Percentiles rank a stretch among this genome's conserved stretches.
phyloP scores from a whole-genome alignment of 2,329 filamentous ascomycete genomes.

The Chaetomiaceae sp. region DNA sequence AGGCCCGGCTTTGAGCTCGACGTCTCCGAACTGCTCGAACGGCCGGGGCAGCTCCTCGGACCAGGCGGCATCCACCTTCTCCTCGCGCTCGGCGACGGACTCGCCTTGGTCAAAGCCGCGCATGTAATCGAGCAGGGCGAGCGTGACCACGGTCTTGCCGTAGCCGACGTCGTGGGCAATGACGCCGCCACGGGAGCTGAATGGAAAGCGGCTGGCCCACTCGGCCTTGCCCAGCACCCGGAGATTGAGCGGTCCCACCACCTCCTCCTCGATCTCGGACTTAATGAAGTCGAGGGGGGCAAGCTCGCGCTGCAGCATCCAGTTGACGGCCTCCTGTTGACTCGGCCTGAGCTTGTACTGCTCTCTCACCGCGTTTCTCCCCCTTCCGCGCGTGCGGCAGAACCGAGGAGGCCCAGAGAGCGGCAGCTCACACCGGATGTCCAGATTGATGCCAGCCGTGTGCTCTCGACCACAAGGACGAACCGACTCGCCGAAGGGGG shows the following conservation, averaged over 20 bases:
- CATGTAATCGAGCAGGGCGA: slow-evolving; percentile 36
- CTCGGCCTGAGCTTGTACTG: slow-evolving; percentile 2
- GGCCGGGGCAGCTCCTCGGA: not conserved
- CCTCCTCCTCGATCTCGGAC: slow-evolving; percentile 37
- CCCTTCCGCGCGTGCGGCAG: not conserved
- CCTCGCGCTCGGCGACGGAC: slow-evolving; percentile 21
- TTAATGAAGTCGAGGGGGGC: slow-evolving; percentile 30
- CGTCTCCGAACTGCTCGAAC: not conserved
- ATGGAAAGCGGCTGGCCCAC: slow-evolving; percentile 23
- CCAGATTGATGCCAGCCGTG: slow-evolving; percentile 5
- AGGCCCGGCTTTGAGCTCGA: not conserved
- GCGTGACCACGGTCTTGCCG: slow-evolving; percentile 41
- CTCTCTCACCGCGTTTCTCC: not conserved
- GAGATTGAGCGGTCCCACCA: slow-evolving; percentile 31
- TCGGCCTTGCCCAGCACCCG: slow-evolving; percentile 33
- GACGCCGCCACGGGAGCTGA: slow-evolving; percentile 35
- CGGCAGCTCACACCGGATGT: not conserved
- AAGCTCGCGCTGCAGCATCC: slow-evolving; percentile 31
- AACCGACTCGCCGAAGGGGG: slow-evolving; percentile 6
- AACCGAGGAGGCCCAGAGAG: slow-evolving; percentile 1
- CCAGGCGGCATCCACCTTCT: slow-evolving; percentile 18
- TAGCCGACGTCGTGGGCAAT: slow-evolving; percentile 43
- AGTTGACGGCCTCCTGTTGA: slow-evolving; percentile 31
- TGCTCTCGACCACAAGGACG: slow-evolving; percentile 1
- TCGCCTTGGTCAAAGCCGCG: slow-evolving; percentile 19